These are phyloP conservation scores for Pleurotus citrinopileatus DNA, from an alignment of 768 basidiomycete species.

Conservation along the genomic window DNA sequence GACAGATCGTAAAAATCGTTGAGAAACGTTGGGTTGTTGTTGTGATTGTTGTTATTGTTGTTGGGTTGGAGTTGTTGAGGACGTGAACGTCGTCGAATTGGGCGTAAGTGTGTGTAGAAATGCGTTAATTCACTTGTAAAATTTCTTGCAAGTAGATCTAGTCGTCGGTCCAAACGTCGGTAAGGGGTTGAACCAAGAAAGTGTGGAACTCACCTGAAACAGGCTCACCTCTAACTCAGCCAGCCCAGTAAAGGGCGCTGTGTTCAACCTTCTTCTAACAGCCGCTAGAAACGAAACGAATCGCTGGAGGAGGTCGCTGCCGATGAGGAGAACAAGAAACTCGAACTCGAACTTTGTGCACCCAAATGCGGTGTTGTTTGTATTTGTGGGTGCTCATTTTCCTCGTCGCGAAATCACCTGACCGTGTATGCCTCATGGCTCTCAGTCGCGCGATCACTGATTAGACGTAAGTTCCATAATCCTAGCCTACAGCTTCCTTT, in stretches of 20 bases:
- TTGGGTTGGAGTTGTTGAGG: slow-evolving; percentile 4
- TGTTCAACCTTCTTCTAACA: slow-evolving; percentile 3
- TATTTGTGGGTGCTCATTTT: slow-evolving; percentile 4
- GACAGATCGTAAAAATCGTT: slow-evolving; percentile 10
- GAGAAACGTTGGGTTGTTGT: neutral
- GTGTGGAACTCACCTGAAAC: neutral
- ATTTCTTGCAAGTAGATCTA: neutral
- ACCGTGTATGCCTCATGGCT: too few relatives aligned
- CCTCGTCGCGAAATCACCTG: neutral
- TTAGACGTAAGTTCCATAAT: too few relatives aligned
- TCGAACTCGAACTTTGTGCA: neutral
- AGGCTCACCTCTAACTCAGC: slow-evolving; percentile 9
- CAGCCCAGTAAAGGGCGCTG: slow-evolving; percentile 5
- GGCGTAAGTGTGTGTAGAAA: neutral
- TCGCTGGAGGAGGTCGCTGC: slow-evolving; percentile 1
- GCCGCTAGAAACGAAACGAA: neutral
- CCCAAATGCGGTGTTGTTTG: slow-evolving; percentile 3
- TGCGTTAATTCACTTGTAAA: slow-evolving; percentile 3
- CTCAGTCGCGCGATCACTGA: too few relatives aligned
- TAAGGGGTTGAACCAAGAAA: neutral
- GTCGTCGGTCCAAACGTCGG: neutral
- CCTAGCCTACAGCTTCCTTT: too few relatives aligned
- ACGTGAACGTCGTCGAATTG: slow-evolving; percentile 5
- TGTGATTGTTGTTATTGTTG: neutral
- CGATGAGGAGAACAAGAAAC: slow-evolving; percentile 9